A percentile compares a stretch with the other conserved stretches of the same genome.
Conservation (phyloP, 1,284 basidiomycete genomes). For the Xerocomus nothofagi region DNA sequence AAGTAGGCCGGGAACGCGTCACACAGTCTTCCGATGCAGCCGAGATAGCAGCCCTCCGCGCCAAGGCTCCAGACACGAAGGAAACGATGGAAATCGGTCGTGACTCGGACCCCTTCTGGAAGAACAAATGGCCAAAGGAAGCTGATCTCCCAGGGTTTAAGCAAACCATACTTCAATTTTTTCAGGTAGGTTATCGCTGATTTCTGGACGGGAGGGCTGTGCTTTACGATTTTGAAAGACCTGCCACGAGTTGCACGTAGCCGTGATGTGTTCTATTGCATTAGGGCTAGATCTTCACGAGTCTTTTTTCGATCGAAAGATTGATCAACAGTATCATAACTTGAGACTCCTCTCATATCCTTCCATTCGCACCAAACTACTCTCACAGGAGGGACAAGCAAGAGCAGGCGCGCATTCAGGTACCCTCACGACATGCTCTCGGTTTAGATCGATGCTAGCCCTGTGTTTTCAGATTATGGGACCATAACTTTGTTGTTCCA, state of each 20-base stretch:
- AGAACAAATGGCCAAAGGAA: constrained; percentile 78
- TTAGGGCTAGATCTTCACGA: constrained; percentile 74
- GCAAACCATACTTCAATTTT: constrained; percentile 71
- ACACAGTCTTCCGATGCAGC: constrained; percentile 68
- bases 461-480: constrained; percentile 63
- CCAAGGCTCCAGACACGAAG: constrained; percentile 75
- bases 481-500: constrained; percentile 85
- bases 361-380: constrained; percentile 57
- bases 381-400: constrained; percentile 67
- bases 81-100: constrained; percentile 85
- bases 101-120: constrained; percentile 73
- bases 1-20: constrained; percentile 76
- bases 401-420: constrained; percentile 80
- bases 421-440: constrained; percentile 22
- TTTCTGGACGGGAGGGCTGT: background rate
- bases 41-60: constrained; percentile 75
- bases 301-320: constrained; percentile 70
- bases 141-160: constrained; percentile 65
- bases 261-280: constrained; percentile 81
- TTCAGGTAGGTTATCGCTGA: constrained; percentile 44
- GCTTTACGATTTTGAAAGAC: constrained; percentile 40
- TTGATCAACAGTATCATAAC: constrained; percentile 76
- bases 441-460: constrained; percentile 2
- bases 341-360: constrained; percentile 76
- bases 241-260: constrained; percentile 72